Base-by-base conservation (phyloP, 768 basidiomycete species). In the Lanmaoa pseudosensibilis region DNA sequence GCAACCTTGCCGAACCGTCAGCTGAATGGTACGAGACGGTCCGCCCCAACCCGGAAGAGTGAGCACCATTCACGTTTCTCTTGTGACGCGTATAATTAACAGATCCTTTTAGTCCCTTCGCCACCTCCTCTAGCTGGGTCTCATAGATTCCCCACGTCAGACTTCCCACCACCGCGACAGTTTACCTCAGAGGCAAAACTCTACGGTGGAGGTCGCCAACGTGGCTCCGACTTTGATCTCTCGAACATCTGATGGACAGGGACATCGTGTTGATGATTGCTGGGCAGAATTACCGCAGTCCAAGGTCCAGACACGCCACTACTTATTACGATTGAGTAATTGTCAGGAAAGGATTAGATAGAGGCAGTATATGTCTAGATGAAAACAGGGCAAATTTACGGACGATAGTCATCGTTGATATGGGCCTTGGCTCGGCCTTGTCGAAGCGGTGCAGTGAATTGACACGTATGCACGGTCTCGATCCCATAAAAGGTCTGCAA, bases 111-210 rank as follows among this genome's bases (percentile, higher is more conserved):
- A 83, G 82, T 82, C 45, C 80, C 83, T 21, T 75, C 80, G 5
- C 83, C 83, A 7, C 84, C 84, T 25, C 82, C 90, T 3, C 83
- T 78, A 52, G 81, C 80, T 40, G 90, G 90, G 10, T 69, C 78
- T 23, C 87, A 90, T 65, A 85, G 78, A 16, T 94, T 92, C 67
- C 90, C 89, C 8, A 81, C 85, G n/a, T 74, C 77, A 15, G 89
- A 86, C 49, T 92, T 93, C 67, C 92, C 92, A 1, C 84, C 85
- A 15, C 92, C 92, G 5, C 82, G 90, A 39, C 76, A 77, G 27
- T 93, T 92, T 69, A 68, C 69, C 36, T 65, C 70, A 6, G 74
- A 68, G 33, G 62, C 68, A 30, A 87, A 79, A 65, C 75, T 76
- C 40, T 94, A 94, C 67, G 73, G 71, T 13, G 85, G 84, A 66